Evolutionary conservation across 2,329 filamentous ascomycete species (phyloP), one percentile per base, ranked within the genome.

Genomic region (Epichloe sibirici): DNA sequence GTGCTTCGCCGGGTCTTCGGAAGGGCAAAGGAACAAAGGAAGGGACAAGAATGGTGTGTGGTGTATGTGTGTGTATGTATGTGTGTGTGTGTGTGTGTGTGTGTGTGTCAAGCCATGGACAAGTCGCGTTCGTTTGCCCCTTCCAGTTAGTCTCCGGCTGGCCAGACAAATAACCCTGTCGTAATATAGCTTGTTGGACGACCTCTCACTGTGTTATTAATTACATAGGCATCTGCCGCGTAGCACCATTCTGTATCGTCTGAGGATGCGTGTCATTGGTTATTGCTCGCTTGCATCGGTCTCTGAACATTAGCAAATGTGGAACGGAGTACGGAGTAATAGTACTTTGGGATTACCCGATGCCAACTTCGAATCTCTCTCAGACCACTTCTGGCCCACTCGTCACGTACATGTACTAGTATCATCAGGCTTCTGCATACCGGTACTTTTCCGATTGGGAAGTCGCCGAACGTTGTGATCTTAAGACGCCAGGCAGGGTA

Each of bases 381-480:
- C 17, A 17, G 17, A 17, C 17, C 17, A 21, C 17, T 3, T 23
- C 17, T n/a, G 5, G n/a, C n/a, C n/a, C 40, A 21, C 9, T 23
- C 15, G 37, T 38, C 37, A 38, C 15, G 5, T 23, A 23, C 23
- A 3, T 4, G 25, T 28, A 8, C 28, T 9, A n/a, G 42, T 21
- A 44, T 44, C 42, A 2, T 13, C 9, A 12, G 21, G 8, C 23
- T 21, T 12, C 42, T 12, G 17, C 17, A 21, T 17, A 17, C 42
- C 42, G 42, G 42, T 44, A 44, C 42, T 44, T 44, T 17, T 44
- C 51, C 34, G 34, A 52, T 54, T 54, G 53, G 52, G 53, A 54
- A 54, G 49, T 49, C 48, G 53, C 49, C 49, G 53, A 52, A 25
- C n/a, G 45, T 39, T 49, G 31, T 17, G 28, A 17, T 17, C 28